Evolutionary conservation across 75 land plant genomes (phyloP).

Genomic region (Picea sitchensis): DNA sequence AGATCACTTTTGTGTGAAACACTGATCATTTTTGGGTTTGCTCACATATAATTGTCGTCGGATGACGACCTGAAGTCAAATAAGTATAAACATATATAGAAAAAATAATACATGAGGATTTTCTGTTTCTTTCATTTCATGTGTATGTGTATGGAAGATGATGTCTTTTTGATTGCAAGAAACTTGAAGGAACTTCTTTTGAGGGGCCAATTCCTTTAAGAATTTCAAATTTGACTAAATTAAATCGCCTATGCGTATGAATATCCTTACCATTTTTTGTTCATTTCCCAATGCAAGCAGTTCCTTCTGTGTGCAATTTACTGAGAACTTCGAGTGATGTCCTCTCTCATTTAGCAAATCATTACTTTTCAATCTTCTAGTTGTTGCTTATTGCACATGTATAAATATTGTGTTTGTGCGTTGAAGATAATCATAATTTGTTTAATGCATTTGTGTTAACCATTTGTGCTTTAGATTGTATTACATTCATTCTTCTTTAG

Average conservation of each 20-base stretch:
- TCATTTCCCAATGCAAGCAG: background rate
- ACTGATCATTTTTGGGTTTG: background rate
- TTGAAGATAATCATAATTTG: background rate
- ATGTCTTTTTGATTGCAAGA: constrained; percentile 17
- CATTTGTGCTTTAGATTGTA: background rate
- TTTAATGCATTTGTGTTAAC: background rate
- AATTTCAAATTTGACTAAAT: constrained; percentile 17
- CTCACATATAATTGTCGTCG: no score
- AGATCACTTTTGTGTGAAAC: background rate
- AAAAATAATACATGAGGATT: background rate
- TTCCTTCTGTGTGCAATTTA: background rate
- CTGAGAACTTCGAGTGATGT: background rate
- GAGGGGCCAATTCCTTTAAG: constrained; percentile 39
- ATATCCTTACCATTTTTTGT: background rate
- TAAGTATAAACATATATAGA: background rate
- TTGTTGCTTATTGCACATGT: background rate
- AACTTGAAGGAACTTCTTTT: constrained; percentile 30
- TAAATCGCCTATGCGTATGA: constrained; percentile 28
- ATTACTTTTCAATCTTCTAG: background rate
- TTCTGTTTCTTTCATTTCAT: background rate
- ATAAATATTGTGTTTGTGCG: background rate
- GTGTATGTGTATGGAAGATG: background rate
- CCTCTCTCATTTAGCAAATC: background rate
- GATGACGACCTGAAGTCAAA: no score
- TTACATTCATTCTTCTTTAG: background rate